Conservation (phyloP, 1,284 basidiomycete genomes). For the Leccinum huronense region DNA sequence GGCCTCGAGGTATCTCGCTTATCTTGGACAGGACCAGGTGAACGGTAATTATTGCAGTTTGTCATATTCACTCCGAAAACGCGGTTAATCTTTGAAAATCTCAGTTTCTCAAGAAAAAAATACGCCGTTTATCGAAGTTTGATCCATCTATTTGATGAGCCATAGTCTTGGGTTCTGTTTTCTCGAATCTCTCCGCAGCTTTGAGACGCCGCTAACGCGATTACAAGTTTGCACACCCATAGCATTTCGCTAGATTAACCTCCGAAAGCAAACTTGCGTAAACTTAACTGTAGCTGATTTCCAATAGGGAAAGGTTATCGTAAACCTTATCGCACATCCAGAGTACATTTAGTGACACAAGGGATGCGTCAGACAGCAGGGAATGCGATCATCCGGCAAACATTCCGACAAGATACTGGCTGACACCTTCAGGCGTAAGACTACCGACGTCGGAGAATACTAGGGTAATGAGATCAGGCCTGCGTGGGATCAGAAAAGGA, state of each 20-base stretch:
- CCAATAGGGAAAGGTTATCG: slow-evolving; percentile 38
- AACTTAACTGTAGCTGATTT: slow-evolving; percentile 21
- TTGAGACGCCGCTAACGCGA: slow-evolving; percentile 15
- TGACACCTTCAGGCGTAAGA: slow-evolving; percentile 88
- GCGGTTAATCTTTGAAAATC: slow-evolving; percentile 32
- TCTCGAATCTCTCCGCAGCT: slow-evolving; percentile 17
- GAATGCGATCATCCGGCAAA: slow-evolving; percentile 61
- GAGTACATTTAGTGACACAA: slow-evolving; percentile 6
- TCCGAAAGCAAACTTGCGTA: slow-evolving; percentile 11
- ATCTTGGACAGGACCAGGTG: slow-evolving; percentile 6
- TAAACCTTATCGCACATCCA: slow-evolving; percentile 40
- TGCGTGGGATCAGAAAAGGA: slow-evolving; percentile 37
- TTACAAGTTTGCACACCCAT: slow-evolving; percentile 11
- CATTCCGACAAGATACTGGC: slow-evolving; percentile 88
- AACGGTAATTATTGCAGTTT: slow-evolving; percentile 5
- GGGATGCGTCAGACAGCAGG: slow-evolving; percentile 1
- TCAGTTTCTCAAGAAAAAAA: slow-evolving; percentile 20
- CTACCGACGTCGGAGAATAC: slow-evolving; percentile 92
- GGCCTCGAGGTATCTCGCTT: slow-evolving; percentile 5
- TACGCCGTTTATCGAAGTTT: slow-evolving; percentile 18
- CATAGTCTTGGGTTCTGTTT: slow-evolving; percentile 10
- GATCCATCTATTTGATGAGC: slow-evolving; percentile 25
- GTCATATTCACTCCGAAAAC: slow-evolving; percentile 15
- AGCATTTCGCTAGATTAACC: slow-evolving; percentile 18
- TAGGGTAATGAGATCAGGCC: slow-evolving; percentile 84